Evolutionary conservation across 176 grass and related monocot species (phyloP), one percentile per base, ranked within the genome.

Genomic region (Bromus sterilis): DNA sequence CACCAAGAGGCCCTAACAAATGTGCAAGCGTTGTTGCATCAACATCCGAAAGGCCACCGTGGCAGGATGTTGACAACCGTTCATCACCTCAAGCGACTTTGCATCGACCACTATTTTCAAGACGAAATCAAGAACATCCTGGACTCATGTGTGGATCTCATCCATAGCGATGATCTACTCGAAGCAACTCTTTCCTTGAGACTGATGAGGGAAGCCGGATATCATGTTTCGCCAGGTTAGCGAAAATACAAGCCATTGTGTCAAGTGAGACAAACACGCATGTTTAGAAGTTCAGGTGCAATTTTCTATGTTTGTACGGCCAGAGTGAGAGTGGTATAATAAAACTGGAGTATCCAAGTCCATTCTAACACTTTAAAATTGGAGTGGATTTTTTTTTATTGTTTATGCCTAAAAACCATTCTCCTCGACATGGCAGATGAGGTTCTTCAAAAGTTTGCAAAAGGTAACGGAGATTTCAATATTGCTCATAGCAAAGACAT

Each of bases 51-150:
- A 31, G 48, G 11, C 7, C 23, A 3, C 25, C 18, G 36, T 42
- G 71, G 66, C 43, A 34, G 30, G 55, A 24, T 92, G n/a, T n/a
- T n/a, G 43, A 8, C 12, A 29, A 57, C 44, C 11, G 31, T 92
- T 26, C 64, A 92, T 41, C 79, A 78, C 83, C 75, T 92, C 20
- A 86, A 55, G 31, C 80, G 46, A n/a, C 84, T 92, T 35, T 86
- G 83, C 75, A 78, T 92, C n/a, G 90, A 87, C 31, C 78, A 87
- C 29, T 69, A 89, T 56, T 92, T 92, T 25, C 2, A 48, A 21
- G 83, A 87, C 56, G 76, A 84, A 46, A 80, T 87, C 40, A 1
- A 83, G 15, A 44, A 16, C 28, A 5, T 46, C 18, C 43, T 86
- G 21, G 24, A 28, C 11, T 23, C 56, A 2, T 78, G 72, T 44